A percentile compares a stretch with the other conserved stretches of the same genome.
Conservation (phyloP, 768 basidiomycete genomes). For the Tricholoma bakamatsutake region DNA sequence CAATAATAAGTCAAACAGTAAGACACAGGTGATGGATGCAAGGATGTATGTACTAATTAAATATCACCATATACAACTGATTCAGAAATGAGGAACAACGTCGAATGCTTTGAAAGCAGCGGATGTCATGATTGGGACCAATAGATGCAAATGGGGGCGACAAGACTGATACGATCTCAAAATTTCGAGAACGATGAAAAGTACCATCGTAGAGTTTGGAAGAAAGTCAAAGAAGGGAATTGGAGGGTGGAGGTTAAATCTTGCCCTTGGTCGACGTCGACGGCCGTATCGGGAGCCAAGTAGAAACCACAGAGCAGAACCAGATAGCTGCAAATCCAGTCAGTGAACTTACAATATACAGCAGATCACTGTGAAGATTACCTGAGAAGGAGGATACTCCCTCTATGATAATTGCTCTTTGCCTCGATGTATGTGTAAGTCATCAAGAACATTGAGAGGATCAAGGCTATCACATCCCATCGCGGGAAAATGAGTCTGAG, state of each 20-base stretch:
- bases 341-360: not conserved
- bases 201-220: slow-evolving; percentile 37
- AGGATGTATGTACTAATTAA: slow-evolving; percentile 15
- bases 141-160: slow-evolving; percentile 1
- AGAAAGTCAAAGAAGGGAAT: slow-evolving; percentile 31
- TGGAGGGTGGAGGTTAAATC: slow-evolving; percentile 20
- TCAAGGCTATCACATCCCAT: slow-evolving; percentile 95
- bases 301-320: slow-evolving; percentile 91
- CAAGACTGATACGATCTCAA: slow-evolving; percentile 2
- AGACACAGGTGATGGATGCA: not conserved
- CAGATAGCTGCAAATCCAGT: slow-evolving; percentile 59
- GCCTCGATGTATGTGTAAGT: slow-evolving; percentile 99
- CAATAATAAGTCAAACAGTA: not conserved
- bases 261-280: slow-evolving; percentile 33
- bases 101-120: not conserved
- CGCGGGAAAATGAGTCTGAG: slow-evolving; percentile 91
- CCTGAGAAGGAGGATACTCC: slow-evolving; percentile 93
- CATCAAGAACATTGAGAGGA: slow-evolving; percentile 94
- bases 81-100: not conserved
- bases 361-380: slow-evolving; percentile 23
- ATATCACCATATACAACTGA: slow-evolving; percentile 4
- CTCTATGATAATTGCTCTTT: slow-evolving; percentile 97
- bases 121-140: not conserved
- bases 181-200: slow-evolving; percentile 22
- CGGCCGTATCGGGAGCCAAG: slow-evolving; percentile 61